A percentile compares a stretch with the other conserved stretches of the same genome.
Conservation (phyloP, 2,329 filamentous ascomycete genomes). For the Aaosphaeria arxii region DNA sequence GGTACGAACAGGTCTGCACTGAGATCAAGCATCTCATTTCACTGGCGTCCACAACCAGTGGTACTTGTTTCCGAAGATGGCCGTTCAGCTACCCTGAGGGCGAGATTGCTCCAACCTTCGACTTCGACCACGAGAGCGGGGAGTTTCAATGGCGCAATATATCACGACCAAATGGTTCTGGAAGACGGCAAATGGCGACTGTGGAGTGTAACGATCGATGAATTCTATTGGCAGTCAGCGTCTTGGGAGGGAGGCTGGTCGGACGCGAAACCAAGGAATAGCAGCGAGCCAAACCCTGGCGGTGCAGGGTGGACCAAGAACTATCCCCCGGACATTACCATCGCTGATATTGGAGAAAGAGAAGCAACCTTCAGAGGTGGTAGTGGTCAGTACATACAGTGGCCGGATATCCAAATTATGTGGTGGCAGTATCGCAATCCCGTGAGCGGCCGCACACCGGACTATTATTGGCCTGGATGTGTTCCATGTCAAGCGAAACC, state of each 20-base stretch:
- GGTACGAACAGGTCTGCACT: constrained; percentile 17
- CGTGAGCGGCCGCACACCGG: constrained; percentile 17
- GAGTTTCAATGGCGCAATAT: constrained; percentile 22
- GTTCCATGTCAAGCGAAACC: constrained; percentile 15
- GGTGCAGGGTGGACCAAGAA: constrained; percentile 17
- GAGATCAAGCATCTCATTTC: constrained; percentile 18
- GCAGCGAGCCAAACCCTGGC: constrained; percentile 11
- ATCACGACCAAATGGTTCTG: constrained; percentile 24
- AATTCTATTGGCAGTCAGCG: constrained; percentile 23
- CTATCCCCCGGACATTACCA: constrained; percentile 20
- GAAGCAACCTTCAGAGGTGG: constrained; percentile 20
- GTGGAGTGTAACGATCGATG: constrained; percentile 26
- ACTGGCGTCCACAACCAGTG: constrained; percentile 24
- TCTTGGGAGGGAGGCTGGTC: constrained; percentile 22
- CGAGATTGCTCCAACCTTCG: constrained; percentile 20
- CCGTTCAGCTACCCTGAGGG: constrained; percentile 17
- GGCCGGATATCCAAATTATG: constrained; percentile 23
- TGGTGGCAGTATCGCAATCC: constrained; percentile 22
- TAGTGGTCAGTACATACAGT: constrained; percentile 15
- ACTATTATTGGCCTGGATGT: constrained; percentile 23
- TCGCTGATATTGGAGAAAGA: constrained; percentile 15
- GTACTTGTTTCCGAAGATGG: constrained; percentile 24
- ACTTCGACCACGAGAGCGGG: constrained; percentile 16
- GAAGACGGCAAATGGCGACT: constrained; percentile 21
- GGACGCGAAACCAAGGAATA: constrained; percentile 14